A percentile compares a stretch with the other conserved stretches of the same genome.
Conservation (phyloP, 345 rosid species). For the Camelina hispida region DNA sequence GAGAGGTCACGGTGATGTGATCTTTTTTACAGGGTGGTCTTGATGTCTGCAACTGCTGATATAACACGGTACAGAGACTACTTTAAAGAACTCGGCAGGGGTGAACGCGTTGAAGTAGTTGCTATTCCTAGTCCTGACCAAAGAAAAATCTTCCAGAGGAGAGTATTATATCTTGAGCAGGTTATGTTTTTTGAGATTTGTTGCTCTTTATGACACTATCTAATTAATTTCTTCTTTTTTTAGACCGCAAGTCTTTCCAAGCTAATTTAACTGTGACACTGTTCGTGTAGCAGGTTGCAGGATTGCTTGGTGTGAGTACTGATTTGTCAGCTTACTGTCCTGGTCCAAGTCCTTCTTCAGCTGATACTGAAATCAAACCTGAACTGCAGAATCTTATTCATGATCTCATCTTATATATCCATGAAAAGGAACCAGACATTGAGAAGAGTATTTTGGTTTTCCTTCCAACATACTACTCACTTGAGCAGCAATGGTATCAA, state of each 20-base stretch:
- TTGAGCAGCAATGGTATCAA: constrained; percentile 82
- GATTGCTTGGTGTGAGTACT: constrained; percentile 59
- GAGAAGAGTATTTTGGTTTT: constrained; percentile 91
- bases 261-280: constrained; percentile 29
- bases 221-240: constrained; percentile 10
- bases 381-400: constrained; percentile 76
- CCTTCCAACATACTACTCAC: constrained; percentile 87
- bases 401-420: constrained; percentile 72
- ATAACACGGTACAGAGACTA: constrained; percentile 78
- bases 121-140: constrained; percentile 76
- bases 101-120: constrained; percentile 91
- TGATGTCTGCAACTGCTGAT: constrained; percentile 99
- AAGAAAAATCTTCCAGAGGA: constrained; percentile 64
- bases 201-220: constrained; percentile 14
- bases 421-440: constrained; percentile 74
- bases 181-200: constrained; percentile 39
- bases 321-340: constrained; percentile 60
- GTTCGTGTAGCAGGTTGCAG: constrained; percentile 58
- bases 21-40: constrained; percentile 66
- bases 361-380: constrained; percentile 68
- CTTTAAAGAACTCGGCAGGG: constrained; percentile 86
- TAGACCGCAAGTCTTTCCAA: constrained; percentile 17
- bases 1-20: constrained; percentile 14
- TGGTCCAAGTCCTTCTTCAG: constrained; percentile 64
- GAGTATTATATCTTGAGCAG: constrained; percentile 83